Percentiles rank a stretch among this genome's conserved stretches.
Conservation (phyloP, 768 basidiomycete species). For the Lentinula detonsa region DNA sequence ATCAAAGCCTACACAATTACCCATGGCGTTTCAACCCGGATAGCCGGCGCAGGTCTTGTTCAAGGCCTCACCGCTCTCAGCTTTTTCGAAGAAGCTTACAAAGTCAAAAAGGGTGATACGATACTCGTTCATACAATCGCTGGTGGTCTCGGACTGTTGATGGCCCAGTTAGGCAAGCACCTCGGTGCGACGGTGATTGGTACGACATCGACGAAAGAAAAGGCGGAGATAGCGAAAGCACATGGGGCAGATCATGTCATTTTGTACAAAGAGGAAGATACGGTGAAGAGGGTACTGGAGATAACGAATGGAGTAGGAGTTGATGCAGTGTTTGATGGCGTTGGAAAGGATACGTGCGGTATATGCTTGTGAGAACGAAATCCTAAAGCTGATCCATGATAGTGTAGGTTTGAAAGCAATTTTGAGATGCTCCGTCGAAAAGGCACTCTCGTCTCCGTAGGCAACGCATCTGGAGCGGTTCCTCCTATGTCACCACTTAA, state of each 20-base stretch:
- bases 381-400: not conserved
- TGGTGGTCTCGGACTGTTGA: conserved; percentile 75
- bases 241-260: conserved; percentile 88
- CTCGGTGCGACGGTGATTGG: conserved; percentile 90
- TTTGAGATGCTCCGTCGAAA: conserved; percentile 80
- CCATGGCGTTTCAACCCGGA: conserved; percentile 45
- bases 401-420: conserved; percentile 63
- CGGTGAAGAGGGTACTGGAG: conserved; percentile 66
- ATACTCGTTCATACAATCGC: conserved; percentile 90
- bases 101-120: conserved; percentile 73
- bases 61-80: conserved; percentile 78
- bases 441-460: conserved; percentile 85
- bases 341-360: conserved; percentile 89
- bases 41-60: conserved; percentile 62
- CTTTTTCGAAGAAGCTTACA: conserved; percentile 81
- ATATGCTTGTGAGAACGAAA: not conserved
- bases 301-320: conserved; percentile 81
- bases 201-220: conserved; percentile 81
- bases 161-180: conserved; percentile 62
- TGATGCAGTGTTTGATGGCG: conserved; percentile 88
- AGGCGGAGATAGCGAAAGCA: conserved; percentile 72
- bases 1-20: conserved; percentile 60
- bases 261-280: conserved; percentile 70
- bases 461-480: conserved; percentile 87
- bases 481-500: conserved; percentile 69